Evolutionary conservation across 129 eudicot genomes (phyloP).

Genomic region (Tagetes erecta): DNA sequence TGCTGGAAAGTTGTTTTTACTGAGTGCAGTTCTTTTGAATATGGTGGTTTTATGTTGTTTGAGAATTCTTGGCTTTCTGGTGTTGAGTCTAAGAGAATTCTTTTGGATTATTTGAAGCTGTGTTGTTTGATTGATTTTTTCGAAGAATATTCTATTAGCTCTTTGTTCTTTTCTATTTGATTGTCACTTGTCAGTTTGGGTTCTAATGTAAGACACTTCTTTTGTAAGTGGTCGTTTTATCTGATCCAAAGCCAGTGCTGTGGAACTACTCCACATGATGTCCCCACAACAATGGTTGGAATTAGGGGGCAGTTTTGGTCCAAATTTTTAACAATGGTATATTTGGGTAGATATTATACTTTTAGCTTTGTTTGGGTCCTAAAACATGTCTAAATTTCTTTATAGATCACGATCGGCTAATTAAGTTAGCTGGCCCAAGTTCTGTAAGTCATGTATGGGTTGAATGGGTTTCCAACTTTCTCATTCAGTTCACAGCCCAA

Average conservation of each 20-base stretch:
- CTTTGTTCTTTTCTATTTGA: background rate
- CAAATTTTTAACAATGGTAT: background rate
- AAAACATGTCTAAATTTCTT: background rate
- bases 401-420: background rate
- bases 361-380: background rate
- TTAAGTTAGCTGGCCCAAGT: background rate
- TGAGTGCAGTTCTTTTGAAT: background rate
- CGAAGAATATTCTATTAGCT: slow-evolving; percentile 4
- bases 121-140: background rate
- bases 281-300: background rate
- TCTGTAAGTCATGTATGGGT: background rate
- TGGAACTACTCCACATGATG: background rate
- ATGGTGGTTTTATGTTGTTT: background rate
- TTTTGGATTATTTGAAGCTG: background rate
- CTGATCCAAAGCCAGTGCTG: background rate
- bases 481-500: background rate
- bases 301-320: background rate
- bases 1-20: background rate
- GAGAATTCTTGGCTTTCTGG: background rate
- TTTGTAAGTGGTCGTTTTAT: background rate
- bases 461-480: background rate
- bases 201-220: background rate
- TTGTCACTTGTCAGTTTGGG: slow-evolving; percentile 10
- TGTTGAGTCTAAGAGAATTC: background rate
- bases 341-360: background rate